phyloP scores from a whole-genome alignment of 139 green algal genomes.

The Tetraselmis chui region DNA sequence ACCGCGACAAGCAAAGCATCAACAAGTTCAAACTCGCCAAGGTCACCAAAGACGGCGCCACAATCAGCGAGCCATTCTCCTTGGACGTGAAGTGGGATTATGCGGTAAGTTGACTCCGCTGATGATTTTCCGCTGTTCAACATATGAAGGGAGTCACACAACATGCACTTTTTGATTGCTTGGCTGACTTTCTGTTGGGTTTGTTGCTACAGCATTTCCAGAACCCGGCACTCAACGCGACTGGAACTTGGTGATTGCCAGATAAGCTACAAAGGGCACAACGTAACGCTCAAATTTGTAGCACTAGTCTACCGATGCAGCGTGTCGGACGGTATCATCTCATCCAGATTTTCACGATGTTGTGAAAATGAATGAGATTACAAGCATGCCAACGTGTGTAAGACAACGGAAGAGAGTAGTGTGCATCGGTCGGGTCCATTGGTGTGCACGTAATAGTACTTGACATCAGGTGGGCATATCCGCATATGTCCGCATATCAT shows the following conservation, averaged over 20 bases:
- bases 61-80: conserved; percentile 82
- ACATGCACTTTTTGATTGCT: conserved; percentile 1
- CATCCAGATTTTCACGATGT: too few species aligned
- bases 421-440: too few species aligned
- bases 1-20: conserved; percentile 90
- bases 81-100: conserved; percentile 86
- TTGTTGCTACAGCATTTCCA: conserved; percentile 16
- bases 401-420: too few species aligned
- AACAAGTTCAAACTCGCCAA: conserved; percentile 93
- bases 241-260: conserved; percentile 22
- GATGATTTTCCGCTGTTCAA: background rate
- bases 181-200: conserved; percentile 3
- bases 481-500: too few species aligned
- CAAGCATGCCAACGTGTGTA: too few species aligned
- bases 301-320: too few species aligned
- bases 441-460: too few species aligned
- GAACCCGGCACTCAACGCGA: conserved; percentile 11
- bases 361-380: too few species aligned
- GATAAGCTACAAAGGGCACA: too few species aligned
- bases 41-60: conserved; percentile 48
- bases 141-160: background rate
- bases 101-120: conserved; percentile 25
- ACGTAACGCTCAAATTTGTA: too few species aligned
- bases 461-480: too few species aligned
- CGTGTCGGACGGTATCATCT: too few species aligned